Conservation (phyloP, 1,284 basidiomycete genomes). For the Polyporus tsugae region DNA sequence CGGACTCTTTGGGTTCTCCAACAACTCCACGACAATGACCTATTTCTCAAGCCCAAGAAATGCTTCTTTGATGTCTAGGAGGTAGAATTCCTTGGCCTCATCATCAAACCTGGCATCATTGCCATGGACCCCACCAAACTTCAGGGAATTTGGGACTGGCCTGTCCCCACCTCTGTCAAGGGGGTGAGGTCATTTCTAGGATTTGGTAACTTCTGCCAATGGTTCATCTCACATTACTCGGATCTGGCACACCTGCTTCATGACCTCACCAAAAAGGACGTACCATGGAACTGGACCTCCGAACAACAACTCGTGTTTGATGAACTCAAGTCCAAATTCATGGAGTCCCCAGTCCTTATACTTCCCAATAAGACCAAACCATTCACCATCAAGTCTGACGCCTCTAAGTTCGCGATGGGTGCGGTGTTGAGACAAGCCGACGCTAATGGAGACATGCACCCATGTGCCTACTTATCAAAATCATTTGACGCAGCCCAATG, state of each 20-base stretch:
- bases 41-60: constrained; percentile 46
- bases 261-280: not conserved
- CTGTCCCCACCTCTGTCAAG: not conserved
- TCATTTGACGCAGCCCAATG: not conserved
- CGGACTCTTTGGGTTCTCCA: constrained; percentile 39
- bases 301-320: constrained; percentile 11
- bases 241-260: no score
- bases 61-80: constrained; percentile 43
- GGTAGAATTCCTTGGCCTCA: constrained; percentile 33
- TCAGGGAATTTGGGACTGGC: constrained; percentile 12
- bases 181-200: no score
- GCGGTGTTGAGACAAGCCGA: constrained; percentile 12
- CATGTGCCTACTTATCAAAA: constrained; percentile 20
- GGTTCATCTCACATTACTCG: no score
- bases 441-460: constrained; percentile 15
- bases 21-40: constrained; percentile 37
- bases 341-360: not conserved
- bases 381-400: constrained; percentile 8
- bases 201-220: no score
- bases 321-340: constrained; percentile 11
- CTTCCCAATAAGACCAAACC: not conserved
- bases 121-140: constrained; percentile 20
- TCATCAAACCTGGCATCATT: constrained; percentile 4
- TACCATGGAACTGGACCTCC: not conserved
- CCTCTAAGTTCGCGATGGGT: no score